Conservation (phyloP, 768 basidiomycete genomes). For the Termitomyces heimii region DNA sequence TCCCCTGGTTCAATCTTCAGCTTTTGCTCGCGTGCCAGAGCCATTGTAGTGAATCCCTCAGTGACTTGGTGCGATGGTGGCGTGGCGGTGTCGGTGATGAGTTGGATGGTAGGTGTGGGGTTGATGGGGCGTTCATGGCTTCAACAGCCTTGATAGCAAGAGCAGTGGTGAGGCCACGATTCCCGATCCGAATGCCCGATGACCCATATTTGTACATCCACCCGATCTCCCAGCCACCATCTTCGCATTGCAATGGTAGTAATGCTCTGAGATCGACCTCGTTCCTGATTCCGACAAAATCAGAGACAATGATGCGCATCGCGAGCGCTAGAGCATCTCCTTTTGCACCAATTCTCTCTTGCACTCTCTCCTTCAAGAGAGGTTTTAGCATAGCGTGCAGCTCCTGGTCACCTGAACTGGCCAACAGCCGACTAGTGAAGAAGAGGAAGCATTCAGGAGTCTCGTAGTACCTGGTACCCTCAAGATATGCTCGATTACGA, state of each 20-base stretch:
- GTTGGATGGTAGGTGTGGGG: conserved; percentile 11
- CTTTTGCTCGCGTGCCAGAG: conserved; percentile 18
- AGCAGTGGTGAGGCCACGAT: conserved; percentile 50
- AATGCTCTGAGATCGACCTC: conserved; percentile 39
- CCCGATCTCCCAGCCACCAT: conserved; percentile 50
- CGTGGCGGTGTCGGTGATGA: conserved; percentile 4
- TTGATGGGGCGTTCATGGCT: conserved; percentile 13
- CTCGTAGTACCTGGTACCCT: conserved; percentile 51
- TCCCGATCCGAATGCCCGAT: conserved; percentile 42
- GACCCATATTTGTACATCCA: conserved; percentile 54
- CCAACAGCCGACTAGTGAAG: conserved; percentile 41
- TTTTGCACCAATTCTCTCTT: conserved; percentile 42
- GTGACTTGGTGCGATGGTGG: conserved; percentile 20
- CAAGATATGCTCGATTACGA: conserved; percentile 44
- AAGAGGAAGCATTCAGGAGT: conserved; percentile 48
- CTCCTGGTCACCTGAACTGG: conserved; percentile 23
- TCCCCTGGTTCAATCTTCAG: conserved; percentile 8
- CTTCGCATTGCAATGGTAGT: conserved; percentile 41
- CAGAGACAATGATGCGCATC: conserved; percentile 46
- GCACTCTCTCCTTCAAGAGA: conserved; percentile 37
- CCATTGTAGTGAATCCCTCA: conserved; percentile 24
- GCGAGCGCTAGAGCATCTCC: conserved; percentile 52
- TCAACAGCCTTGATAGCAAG: conserved; percentile 46
- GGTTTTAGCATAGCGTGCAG: conserved; percentile 31
- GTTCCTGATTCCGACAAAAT: conserved; percentile 32